Evolutionary conservation across 176 grass and related monocot genomes (phyloP).

Genomic region (Neostapfia colusana): DNA sequence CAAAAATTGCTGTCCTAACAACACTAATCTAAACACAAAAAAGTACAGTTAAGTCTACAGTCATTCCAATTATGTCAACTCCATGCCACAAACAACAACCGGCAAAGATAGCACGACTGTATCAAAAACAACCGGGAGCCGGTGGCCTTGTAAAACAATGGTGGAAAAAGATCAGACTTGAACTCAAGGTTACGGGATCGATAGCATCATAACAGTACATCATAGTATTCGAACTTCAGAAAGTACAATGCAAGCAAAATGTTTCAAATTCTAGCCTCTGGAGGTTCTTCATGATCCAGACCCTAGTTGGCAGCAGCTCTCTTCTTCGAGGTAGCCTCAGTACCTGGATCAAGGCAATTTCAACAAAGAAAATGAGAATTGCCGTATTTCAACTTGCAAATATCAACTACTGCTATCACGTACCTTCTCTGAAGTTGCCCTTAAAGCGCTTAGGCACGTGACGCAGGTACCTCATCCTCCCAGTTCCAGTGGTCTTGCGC

Average conservation of each 20-base stretch:
- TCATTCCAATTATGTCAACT: too few relatives aligned
- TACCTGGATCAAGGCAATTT: conserved; percentile 39
- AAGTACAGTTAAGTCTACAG: too few relatives aligned
- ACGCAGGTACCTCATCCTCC: conserved; percentile 93
- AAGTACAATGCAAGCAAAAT: conserved; percentile 31
- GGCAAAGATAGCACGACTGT: too few relatives aligned
- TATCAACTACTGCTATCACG: fast-evolving
- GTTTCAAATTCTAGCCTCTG: conserved; percentile 14
- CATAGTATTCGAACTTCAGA: conserved; percentile 10
- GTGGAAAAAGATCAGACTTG: background rate
- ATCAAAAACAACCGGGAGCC: too few relatives aligned
- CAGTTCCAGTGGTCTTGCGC: conserved; percentile 83
- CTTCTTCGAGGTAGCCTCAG: conserved; percentile 75
- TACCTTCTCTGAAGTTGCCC: conserved; percentile 94
- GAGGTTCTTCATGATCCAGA: conserved; percentile 1
- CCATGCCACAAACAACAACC: too few relatives aligned
- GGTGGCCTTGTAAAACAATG: too few relatives aligned
- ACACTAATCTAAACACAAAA: too few relatives aligned
- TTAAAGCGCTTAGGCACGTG: conserved; percentile 80
- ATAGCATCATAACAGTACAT: conserved; percentile 3
- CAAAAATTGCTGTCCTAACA: too few relatives aligned
- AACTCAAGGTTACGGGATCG: background rate
- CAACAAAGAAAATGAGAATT: background rate
- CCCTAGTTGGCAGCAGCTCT: conserved; percentile 40
- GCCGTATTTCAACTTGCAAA: background rate